phyloP scores from a whole-genome alignment of 208 protist genomes.

The Acanthamoeba castellanii region DNA sequence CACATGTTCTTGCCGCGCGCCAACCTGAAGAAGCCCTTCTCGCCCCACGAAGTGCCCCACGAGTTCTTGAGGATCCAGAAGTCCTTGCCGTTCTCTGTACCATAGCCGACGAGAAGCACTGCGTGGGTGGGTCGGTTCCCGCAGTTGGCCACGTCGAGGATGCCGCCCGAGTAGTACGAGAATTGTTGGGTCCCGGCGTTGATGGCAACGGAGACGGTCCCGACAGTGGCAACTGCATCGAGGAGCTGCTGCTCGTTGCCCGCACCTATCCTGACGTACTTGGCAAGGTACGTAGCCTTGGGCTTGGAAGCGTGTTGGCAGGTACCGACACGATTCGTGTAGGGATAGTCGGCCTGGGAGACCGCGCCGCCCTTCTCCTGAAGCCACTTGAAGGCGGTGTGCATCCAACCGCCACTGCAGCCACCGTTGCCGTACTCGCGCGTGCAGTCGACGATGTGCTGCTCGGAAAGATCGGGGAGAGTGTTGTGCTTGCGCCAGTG shows the following conservation, averaged over 20 bases:
- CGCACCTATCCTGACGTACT: slow-evolving; percentile 87
- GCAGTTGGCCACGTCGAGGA: slow-evolving; percentile 90
- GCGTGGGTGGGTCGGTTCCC: slow-evolving; percentile 86
- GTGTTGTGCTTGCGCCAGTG: slow-evolving; percentile 76
- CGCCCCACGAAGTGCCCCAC: neutral
- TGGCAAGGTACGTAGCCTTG: slow-evolving; percentile 90
- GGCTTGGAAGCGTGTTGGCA: slow-evolving; percentile 83
- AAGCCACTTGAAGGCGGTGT: slow-evolving; percentile 92
- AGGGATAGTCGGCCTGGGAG: slow-evolving; percentile 93
- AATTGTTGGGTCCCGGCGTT: slow-evolving; percentile 92
- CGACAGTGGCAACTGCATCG: slow-evolving; percentile 86
- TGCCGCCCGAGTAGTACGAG: slow-evolving; percentile 89
- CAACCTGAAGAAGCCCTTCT: neutral
- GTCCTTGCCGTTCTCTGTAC: slow-evolving; percentile 73
- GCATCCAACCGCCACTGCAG: slow-evolving; percentile 95
- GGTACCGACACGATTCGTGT: slow-evolving; percentile 86
- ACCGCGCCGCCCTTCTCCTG: slow-evolving; percentile 87
- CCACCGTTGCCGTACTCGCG: slow-evolving; percentile 85
- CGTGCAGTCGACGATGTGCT: slow-evolving; percentile 61
- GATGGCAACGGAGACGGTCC: slow-evolving; percentile 94
- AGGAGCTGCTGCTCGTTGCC: slow-evolving; percentile 88
- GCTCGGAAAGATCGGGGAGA: slow-evolving; percentile 68
- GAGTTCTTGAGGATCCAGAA: slow-evolving; percentile 89
- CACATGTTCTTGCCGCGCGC: slow-evolving; percentile 23
- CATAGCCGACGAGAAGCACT: slow-evolving; percentile 88